A percentile compares a stretch with the other conserved stretches of the same genome.
These are phyloP conservation scores for Neurospora sp. DNA, from an alignment of 495 filamentous ascomycete genomes.

Conservation along the genomic window DNA sequence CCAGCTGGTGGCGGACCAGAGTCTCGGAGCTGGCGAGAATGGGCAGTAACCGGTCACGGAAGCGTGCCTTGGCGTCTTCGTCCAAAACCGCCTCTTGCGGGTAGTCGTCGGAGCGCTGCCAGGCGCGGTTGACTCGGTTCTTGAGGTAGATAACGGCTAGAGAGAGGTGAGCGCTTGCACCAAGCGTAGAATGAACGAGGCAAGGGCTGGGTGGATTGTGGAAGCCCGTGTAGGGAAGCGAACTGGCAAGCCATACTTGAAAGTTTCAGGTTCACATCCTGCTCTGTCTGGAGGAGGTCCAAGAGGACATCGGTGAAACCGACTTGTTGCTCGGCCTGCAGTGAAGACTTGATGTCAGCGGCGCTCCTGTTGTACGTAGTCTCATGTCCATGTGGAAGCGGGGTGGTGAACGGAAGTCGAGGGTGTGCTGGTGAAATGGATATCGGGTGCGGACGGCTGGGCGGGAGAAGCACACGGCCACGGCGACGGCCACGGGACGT, in stretches of 20 bases:
- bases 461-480: not conserved
- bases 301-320: conserved; percentile 86
- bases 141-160: conserved; percentile 95
- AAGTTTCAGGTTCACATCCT: conserved; percentile 70
- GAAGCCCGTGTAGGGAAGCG: not conserved
- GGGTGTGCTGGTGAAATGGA: not conserved
- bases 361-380: not conserved
- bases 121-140: conserved; percentile 86
- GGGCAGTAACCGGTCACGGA: conserved; percentile 79
- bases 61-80: conserved; percentile 79
- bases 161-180: conserved; percentile 7
- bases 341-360: not conserved
- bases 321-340: conserved; percentile 79
- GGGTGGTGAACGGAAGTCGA: not conserved
- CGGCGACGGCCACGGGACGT: not conserved
- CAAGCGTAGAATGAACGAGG: not conserved
- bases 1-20: conserved; percentile 77
- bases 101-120: conserved; percentile 68
- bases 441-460: not conserved
- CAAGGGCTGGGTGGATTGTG: conserved; percentile 11
- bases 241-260: conserved; percentile 55
- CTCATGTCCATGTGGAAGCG: not conserved
- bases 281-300: conserved; percentile 81
- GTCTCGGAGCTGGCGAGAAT: conserved; percentile 70
- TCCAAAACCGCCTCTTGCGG: conserved; percentile 57